A percentile compares a stretch with the other conserved stretches of the same genome.
phyloP scores from a whole-genome alignment of 495 filamentous ascomycete genomes.

The Hamigera avellanea region DNA sequence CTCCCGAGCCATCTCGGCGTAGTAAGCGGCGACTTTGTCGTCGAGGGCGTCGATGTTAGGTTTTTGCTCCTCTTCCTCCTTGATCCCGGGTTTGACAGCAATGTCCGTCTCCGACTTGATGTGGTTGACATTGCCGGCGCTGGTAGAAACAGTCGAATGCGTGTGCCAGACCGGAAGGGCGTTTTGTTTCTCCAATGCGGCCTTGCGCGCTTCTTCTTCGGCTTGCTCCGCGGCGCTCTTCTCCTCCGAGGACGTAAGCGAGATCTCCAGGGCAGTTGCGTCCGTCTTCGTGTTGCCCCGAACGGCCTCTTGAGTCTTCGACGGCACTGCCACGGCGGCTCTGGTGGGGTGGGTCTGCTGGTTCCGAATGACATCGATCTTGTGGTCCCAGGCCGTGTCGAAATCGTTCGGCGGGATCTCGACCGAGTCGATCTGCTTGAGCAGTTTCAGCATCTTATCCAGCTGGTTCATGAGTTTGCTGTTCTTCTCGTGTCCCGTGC shows the following conservation, averaged over 20 bases:
- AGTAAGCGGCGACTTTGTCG: constrained; percentile 41
- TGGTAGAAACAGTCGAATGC: constrained; percentile 58
- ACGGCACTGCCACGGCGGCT: constrained; percentile 30
- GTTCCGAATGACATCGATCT: constrained; percentile 37
- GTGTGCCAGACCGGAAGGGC: constrained; percentile 83
- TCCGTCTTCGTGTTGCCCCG: constrained; percentile 56
- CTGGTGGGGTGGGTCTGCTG: constrained; percentile 42
- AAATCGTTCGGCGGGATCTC: constrained; percentile 81
- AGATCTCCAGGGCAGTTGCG: constrained; percentile 63
- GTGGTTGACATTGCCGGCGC: constrained; percentile 8
- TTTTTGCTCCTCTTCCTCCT: constrained; percentile 44
- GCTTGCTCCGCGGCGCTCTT: constrained; percentile 63
- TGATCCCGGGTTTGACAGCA: constrained; percentile 30
- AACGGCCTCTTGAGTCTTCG: constrained; percentile 51
- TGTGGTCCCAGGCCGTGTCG: constrained; percentile 55
- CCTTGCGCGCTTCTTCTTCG: constrained; percentile 61
- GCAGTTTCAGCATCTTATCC: constrained; percentile 66
- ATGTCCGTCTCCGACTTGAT: constrained; percentile 26
- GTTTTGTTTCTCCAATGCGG: constrained; percentile 69
- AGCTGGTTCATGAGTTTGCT: constrained; percentile 81
- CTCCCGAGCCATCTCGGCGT: constrained; percentile 38
- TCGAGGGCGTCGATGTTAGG: constrained; percentile 31
- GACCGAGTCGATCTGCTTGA: constrained; percentile 75
- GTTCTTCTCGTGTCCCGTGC: constrained; percentile 74
- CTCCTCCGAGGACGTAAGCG: constrained; percentile 60